Percentiles rank a stretch among this genome's conserved stretches.
Evolutionary conservation across 495 filamentous ascomycete genomes (phyloP).

Genomic region (Acidiella bohemica): DNA sequence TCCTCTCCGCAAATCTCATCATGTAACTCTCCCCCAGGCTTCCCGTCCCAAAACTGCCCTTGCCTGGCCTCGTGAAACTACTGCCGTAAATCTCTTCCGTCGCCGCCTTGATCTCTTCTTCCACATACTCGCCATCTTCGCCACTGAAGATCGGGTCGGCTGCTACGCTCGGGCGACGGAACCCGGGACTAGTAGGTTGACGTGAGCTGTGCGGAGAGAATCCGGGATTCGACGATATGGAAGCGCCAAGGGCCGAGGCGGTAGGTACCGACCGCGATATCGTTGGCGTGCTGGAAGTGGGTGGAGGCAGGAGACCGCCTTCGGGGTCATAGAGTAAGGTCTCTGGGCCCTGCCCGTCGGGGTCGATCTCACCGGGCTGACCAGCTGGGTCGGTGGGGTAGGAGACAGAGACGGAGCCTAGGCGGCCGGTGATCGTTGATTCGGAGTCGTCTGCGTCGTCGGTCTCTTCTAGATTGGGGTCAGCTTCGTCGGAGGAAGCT

Average conservation of each 20-base stretch:
- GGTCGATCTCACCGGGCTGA: no score
- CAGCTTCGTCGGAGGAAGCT: background rate
- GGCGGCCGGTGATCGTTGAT: background rate
- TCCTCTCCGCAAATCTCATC: slow-evolving; percentile 11
- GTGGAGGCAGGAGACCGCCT: no score
- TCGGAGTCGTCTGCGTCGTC: slow-evolving; percentile 1
- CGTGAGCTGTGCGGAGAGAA: slow-evolving; percentile 4
- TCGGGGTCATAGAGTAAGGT: slow-evolving; percentile 3
- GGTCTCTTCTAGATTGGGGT: slow-evolving; percentile 3
- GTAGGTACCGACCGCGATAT: no score
- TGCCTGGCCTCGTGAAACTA: slow-evolving; percentile 1
- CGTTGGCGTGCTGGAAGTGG: no score
- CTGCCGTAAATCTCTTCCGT: slow-evolving; percentile 11
- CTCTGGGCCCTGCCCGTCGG: background rate
- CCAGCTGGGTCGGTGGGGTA: no score
- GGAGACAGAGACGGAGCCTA: background rate
- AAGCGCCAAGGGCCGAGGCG: no score
- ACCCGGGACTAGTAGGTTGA: slow-evolving; percentile 12
- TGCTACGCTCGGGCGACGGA: slow-evolving; percentile 10
- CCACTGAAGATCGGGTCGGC: slow-evolving; percentile 9
- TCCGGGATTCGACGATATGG: no score
- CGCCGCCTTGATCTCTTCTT: slow-evolving; percentile 1
- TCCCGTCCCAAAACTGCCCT: slow-evolving; percentile 8
- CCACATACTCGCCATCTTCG: slow-evolving; percentile 2
- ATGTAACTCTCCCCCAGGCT: slow-evolving; percentile 16